These are phyloP conservation scores for Dipodascopsis uninucleata DNA, from an alignment of 805 yeast species.

Conservation along the genomic window DNA sequence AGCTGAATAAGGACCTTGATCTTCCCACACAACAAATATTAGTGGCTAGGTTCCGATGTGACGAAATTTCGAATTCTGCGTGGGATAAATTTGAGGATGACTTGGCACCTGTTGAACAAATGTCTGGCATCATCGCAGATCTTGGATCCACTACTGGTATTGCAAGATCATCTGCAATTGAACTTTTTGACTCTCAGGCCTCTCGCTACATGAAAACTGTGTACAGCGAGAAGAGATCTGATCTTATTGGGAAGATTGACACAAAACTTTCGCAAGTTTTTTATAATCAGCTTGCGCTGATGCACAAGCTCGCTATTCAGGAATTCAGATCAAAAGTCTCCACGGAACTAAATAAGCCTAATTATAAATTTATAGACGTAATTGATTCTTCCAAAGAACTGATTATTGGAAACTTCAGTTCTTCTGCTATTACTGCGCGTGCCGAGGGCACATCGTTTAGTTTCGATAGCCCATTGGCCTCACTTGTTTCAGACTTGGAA, in stretches of 20 bases:
- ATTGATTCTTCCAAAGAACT: slow-evolving; percentile 29
- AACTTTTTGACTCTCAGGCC: slow-evolving; percentile 64
- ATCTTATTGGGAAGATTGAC: slow-evolving; percentile 50
- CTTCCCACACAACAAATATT: slow-evolving; percentile 94
- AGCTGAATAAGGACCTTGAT: slow-evolving; percentile 87
- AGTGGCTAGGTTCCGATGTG: slow-evolving; percentile 92
- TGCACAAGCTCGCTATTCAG: slow-evolving; percentile 39
- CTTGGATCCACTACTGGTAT: slow-evolving; percentile 45
- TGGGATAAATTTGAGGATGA: slow-evolving; percentile 44
- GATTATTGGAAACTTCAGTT: slow-evolving; percentile 33
- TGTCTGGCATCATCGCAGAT: slow-evolving; percentile 31
- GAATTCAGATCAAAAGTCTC: slow-evolving; percentile 28
- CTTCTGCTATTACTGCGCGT: slow-evolving; percentile 38
- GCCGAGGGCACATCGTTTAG: slow-evolving; percentile 37
- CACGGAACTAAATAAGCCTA: slow-evolving; percentile 18
- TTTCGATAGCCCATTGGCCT: slow-evolving; percentile 37
- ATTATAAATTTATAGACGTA: slow-evolving; percentile 32
- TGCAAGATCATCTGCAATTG: slow-evolving; percentile 48
- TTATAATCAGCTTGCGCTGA: slow-evolving; percentile 40
- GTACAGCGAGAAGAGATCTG: slow-evolving; percentile 57
- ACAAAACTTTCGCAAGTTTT: slow-evolving; percentile 45
- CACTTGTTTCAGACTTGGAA: slow-evolving; percentile 35
- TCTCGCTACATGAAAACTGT: slow-evolving; percentile 68
- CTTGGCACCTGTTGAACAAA: slow-evolving; percentile 36
- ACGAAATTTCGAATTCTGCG: slow-evolving; percentile 67